Conservation (phyloP, 768 basidiomycete species). For the Mycena metata region DNA sequence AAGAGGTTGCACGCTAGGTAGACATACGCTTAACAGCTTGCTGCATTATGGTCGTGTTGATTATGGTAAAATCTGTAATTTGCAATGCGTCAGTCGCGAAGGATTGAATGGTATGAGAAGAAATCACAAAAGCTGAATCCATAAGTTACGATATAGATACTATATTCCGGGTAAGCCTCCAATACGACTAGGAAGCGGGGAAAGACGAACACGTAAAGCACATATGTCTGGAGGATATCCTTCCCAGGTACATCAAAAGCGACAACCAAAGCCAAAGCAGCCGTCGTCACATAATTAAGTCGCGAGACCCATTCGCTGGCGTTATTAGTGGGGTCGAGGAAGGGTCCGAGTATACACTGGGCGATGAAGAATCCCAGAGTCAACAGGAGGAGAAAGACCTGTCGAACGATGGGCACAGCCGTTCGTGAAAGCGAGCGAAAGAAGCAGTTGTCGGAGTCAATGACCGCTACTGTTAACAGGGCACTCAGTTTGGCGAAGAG, state of each 20-base stretch:
- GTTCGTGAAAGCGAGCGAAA: conserved; percentile 69
- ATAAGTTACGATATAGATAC: conserved; percentile 72
- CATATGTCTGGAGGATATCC: conserved; percentile 68
- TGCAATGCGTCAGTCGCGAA: conserved; percentile 26
- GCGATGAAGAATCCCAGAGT: conserved; percentile 71
- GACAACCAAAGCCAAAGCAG: conserved; percentile 73
- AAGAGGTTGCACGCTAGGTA: not conserved
- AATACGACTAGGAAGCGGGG: not conserved
- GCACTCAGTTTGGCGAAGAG: conserved; percentile 80
- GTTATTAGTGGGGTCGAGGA: conserved; percentile 79
- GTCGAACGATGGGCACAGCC: conserved; percentile 68
- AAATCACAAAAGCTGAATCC: conserved; percentile 73
- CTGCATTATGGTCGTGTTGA: conserved; percentile 66
- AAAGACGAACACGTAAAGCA: conserved; percentile 73
- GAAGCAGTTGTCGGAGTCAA: conserved; percentile 80
- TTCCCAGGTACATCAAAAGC: conserved; percentile 70
- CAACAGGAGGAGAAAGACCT: conserved; percentile 69
- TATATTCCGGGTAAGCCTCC: conserved; percentile 37
- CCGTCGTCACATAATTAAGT: conserved; percentile 76
- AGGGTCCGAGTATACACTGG: conserved; percentile 74
- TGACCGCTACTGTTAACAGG: conserved; percentile 73
- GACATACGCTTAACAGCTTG: conserved; percentile 72
- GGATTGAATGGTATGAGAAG: not conserved
- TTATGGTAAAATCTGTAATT: conserved; percentile 71
- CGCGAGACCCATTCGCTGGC: conserved; percentile 83